Base-by-base conservation (phyloP, 208 protist species). In the Trypanosoma mega region DNA sequence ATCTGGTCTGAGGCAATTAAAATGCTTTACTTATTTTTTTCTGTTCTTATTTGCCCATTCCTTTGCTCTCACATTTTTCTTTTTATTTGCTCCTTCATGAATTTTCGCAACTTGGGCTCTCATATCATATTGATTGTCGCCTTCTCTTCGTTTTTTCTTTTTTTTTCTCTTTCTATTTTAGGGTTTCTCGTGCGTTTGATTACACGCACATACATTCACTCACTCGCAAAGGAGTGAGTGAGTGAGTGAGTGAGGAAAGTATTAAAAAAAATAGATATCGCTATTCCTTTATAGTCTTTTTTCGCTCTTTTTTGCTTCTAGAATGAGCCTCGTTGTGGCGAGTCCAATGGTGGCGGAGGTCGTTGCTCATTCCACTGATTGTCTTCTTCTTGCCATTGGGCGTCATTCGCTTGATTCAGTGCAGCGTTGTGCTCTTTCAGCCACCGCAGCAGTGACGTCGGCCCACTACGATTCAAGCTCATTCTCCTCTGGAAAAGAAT, bases 401-500 rank as follows among this genome's bases (percentile, higher is more conserved):
- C 43, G 18, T 37, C 14, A 61, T 6, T 61, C 55, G 14, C 24
- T 61, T 36, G 55, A 50, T 14, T 24, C 55, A 1, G 41, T 61
- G 3, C 37, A 50, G 41, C 23, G 29, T 23, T 34, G 39, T 34
- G 55, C 43, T 16, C 41, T 41, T 23, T 34, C 27, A 9, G 41
- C 34, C 23, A 49, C 12, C 7, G 2, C 14, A 26, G 57, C 57
- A 8, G 21, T 63, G 27, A 26, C 26, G 12, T 11, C 39, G 0
- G 46, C 31, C 3, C 44, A 43, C 23, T 20, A 52, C 30, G 16
- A 27, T 20, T 2, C 4, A 43, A 7, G 7, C 11, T 26, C 4
- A 5, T 46, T 2, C 31, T 7, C 8, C 27, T 18, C 5, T 39
- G 3, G 7, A 27, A 37, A 36, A 39, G 66, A 80, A 56, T 75